Base-by-base conservation (phyloP, 176 grass and related monocot species). In the Phoenix dactylifera region DNA sequence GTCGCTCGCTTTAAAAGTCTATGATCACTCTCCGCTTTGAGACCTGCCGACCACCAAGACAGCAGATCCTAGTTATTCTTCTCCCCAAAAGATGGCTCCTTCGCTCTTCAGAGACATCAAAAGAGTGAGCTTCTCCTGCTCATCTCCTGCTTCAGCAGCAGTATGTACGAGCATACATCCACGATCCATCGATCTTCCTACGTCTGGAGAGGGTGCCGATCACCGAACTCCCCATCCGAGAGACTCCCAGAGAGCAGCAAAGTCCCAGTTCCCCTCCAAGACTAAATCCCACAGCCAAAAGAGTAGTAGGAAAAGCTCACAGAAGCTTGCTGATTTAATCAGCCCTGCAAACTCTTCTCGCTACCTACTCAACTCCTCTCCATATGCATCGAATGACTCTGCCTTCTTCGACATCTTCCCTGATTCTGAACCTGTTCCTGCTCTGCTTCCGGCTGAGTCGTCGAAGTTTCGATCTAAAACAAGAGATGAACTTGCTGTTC, bases 151-250 rank as follows among this genome's bases (percentile, higher is more conserved):
- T 16, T 62, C 69, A 12, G 1, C 15, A 7, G 9, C 69, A 15
- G 15, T 55, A 6, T 18, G 16, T 54, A 15, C 10, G 19, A 49
- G 18, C 16, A 19, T 24, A 66, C 35, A 44, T 44, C 35, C 9
- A 44, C 35, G 35, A 14, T 49, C 58, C 77, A 72, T 58, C 30
- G 60, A 4, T 51, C 59, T 52, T 3, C 57, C 22, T 14, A 6
- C 52, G 50, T 3, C 64, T 12, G 9, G 35, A 14, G 14, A 44
- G 14, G 35, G 1, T 14, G 35, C 2, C 67, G 26, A 26, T 64
- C 44, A 58, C 50, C 5, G 25, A 19, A 24, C 15, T 49, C 22
- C 49, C 5, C 63, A 52, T 16, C 49, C 4, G 1, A 24, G 44
- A 48, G 62, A 15, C 48, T 16, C 62, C n/a, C 62, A 15, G 7